A percentile compares a stretch with the other conserved stretches of the same genome.
Conservation (phyloP, 2,329 filamentous ascomycete species). For the Verticillium nonalfalfae region DNA sequence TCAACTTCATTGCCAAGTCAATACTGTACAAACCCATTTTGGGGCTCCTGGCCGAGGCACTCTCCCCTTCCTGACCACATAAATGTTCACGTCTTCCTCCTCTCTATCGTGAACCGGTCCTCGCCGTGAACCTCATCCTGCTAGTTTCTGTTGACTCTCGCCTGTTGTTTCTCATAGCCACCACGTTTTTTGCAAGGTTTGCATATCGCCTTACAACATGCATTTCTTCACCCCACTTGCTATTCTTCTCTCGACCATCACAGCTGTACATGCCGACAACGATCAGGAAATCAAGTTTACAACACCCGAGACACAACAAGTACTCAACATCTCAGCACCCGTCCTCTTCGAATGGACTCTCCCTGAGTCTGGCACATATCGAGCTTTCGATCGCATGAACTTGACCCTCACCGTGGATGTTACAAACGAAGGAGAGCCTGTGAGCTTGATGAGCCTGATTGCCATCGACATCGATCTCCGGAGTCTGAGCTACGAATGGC, state of each 20-base stretch:
- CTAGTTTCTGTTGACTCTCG: no score
- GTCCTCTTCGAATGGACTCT: not conserved
- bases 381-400: not conserved
- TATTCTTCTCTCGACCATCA: not conserved
- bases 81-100: no score
- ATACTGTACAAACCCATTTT: no score
- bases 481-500: not conserved
- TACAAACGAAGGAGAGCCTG: no score
- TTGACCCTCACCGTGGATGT: not conserved
- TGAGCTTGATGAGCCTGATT: not conserved
- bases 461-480: not conserved
- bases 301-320: not conserved
- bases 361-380: not conserved
- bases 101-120: no score
- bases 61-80: no score
- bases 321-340: not conserved
- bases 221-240: not conserved
- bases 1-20: no score
- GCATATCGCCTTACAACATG: not conserved
- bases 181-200: not conserved
- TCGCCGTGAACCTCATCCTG: no score
- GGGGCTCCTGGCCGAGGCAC: no score
- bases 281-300: not conserved
- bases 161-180: not conserved
- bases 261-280: not conserved